These are phyloP conservation scores for Penicillium sp. DNA, from an alignment of 2,329 filamentous ascomycete species.

Conservation along the genomic window DNA sequence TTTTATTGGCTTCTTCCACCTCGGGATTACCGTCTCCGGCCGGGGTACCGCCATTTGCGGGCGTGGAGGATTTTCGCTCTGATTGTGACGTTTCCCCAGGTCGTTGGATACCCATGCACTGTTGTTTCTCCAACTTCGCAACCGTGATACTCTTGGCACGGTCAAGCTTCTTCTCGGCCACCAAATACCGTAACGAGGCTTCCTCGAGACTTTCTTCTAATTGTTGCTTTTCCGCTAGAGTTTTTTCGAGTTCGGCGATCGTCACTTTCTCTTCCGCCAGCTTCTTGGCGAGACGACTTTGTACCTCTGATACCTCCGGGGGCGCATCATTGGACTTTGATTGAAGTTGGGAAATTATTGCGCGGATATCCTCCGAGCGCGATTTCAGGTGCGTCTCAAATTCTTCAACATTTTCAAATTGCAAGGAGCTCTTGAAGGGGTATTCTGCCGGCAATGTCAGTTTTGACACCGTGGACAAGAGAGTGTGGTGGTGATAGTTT, in stretches of 20 bases:
- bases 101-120: constrained; percentile 62
- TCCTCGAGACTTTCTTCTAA: constrained; percentile 82
- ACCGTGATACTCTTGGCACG: constrained; percentile 83
- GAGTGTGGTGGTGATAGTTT: background rate
- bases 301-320: constrained; percentile 68
- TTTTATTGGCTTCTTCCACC: constrained; percentile 70
- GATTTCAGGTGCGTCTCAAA: constrained; percentile 78
- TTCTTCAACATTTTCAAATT: constrained; percentile 53
- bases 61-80: constrained; percentile 50
- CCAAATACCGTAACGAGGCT: constrained; percentile 86
- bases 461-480: background rate
- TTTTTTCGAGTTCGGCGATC: constrained; percentile 68
- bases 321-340: constrained; percentile 45
- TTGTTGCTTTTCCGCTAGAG: constrained; percentile 75
- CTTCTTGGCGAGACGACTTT: constrained; percentile 69
- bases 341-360: constrained; percentile 68
- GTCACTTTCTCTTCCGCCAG: constrained; percentile 80
- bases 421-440: constrained; percentile 51
- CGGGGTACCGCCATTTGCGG: constrained; percentile 54
- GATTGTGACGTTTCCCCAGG: constrained; percentile 47
- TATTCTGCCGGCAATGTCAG: constrained; percentile 18
- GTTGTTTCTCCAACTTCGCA: constrained; percentile 86
- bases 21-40: constrained; percentile 60
- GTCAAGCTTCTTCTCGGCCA: constrained; percentile 92
- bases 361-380: constrained; percentile 71